Conservation (phyloP, 2,329 filamentous ascomycete genomes). For the Xylaria hypoxylon region DNA sequence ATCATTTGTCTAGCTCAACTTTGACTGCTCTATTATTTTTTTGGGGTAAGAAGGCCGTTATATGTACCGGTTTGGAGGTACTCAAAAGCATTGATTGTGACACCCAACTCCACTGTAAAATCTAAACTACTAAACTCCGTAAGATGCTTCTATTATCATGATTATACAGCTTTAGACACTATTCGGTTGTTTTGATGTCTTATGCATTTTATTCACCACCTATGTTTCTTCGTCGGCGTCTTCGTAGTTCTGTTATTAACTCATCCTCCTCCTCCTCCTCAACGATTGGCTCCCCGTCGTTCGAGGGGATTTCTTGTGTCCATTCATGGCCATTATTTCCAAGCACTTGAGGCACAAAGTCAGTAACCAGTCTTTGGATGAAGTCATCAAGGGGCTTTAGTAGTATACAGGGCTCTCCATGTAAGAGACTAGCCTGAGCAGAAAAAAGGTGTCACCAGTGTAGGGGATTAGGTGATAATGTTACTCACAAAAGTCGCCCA, state of each 20-base stretch:
- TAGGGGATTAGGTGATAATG: background rate
- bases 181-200: conserved; percentile 4
- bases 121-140: conserved; percentile 26
- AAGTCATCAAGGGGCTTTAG: background rate
- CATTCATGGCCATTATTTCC: conserved; percentile 74
- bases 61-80: background rate
- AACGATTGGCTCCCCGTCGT: conserved; percentile 41
- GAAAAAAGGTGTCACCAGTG: background rate
- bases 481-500: conserved; percentile 73
- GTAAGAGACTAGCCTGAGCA: background rate
- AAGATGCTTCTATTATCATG: conserved; percentile 16
- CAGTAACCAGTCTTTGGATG: conserved; percentile 1
- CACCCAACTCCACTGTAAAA: conserved; percentile 3
- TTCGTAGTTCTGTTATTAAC: conserved; percentile 38
- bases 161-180: conserved; percentile 15
- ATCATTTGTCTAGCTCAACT: background rate
- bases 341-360: conserved; percentile 58
- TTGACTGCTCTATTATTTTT: background rate
- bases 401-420: background rate
- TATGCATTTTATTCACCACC: conserved; percentile 30
- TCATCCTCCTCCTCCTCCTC: conserved; percentile 35
- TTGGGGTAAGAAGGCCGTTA: background rate
- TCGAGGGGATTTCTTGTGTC: conserved; percentile 45
- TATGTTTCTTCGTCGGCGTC: conserved; percentile 39
- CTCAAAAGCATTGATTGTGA: conserved; percentile 1